Evolutionary conservation across 1,284 basidiomycete genomes (phyloP), one percentile per base, ranked within the genome.

Genomic region (Fomitopsis pinicola): DNA sequence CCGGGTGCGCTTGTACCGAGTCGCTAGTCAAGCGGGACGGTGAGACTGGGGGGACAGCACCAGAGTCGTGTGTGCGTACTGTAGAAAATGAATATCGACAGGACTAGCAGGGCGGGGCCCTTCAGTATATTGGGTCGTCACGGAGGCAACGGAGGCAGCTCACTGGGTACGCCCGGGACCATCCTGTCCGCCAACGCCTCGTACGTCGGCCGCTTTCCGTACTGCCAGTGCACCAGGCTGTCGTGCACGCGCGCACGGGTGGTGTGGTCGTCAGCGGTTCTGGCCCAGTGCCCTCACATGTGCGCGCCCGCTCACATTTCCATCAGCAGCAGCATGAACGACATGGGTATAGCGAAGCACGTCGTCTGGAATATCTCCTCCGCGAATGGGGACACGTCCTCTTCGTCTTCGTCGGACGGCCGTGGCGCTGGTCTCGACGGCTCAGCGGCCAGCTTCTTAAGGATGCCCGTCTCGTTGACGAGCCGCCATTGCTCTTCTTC

Each of bases 401-500:
- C 79, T 22, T 78, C 69, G 14, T 70, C 67, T 53, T 60, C 63
- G 28, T 67, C 62, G 22, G 67, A 63, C 28, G 62, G 33, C 58
- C 35, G 28, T 26, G 35, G 58, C 38, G 38, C 38, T 40, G 38
- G 35, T 10, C 55, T 22, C 1, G 50, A 61, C 54, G 59, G 30
- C 44, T 61, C 52, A 59, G 58, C 58, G 33, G 74, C 66, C 3
- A 80, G 67, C 62, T 80, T 78, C 62, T 81, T 78, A 30, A 93
- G 77, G 50, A 92, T 76, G 33, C 88, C 89, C 26, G 84, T 81
- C 64, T 91, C 77, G 28, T 84, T 80, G 67, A 93, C 83, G 52
- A 93, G 75, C 12, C 89, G 83, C 87, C 86, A 87, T 79, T 92
- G 84, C 69, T 93, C 91, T 2, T 87, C 83, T 69, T 89, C 85